phyloP scores from a whole-genome alignment of 306 rosid genomes.

The Lathyrus aphaca region DNA sequence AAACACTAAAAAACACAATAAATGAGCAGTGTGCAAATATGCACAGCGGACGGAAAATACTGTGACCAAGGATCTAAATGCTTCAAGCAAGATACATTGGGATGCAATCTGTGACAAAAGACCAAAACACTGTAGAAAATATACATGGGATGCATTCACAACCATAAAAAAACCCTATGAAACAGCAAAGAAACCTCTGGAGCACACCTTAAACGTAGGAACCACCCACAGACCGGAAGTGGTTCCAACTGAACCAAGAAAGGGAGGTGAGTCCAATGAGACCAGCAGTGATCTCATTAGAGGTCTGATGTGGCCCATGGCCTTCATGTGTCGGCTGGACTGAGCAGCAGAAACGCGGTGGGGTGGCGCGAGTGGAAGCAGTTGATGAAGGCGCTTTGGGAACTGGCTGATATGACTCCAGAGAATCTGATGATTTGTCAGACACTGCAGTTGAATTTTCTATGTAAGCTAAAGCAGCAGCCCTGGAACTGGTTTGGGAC shows the following conservation, averaged over 20 bases:
- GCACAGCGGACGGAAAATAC: background rate
- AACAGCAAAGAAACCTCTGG: background rate
- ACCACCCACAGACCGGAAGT: background rate
- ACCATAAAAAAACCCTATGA: background rate
- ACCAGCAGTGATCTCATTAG: background rate
- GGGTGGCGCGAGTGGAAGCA: background rate
- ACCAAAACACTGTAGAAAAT: background rate
- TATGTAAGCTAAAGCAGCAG: no score
- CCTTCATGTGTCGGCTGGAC: background rate
- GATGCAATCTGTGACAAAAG: background rate
- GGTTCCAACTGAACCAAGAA: background rate
- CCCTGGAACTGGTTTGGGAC: background rate
- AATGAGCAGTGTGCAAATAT: no score
- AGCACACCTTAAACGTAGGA: background rate
- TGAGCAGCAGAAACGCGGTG: no score
- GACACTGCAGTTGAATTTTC: background rate
- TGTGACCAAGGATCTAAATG: background rate
- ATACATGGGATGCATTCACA: background rate
- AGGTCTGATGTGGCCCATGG: background rate
- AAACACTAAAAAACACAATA: background rate
- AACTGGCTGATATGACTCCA: background rate
- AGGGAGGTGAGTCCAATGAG: background rate
- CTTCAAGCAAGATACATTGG: background rate
- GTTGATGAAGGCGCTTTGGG: background rate
- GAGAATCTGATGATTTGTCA: background rate